Base-by-base conservation (phyloP, 1,139 yeast genomes). In the Pneumocystis sp. region DNA sequence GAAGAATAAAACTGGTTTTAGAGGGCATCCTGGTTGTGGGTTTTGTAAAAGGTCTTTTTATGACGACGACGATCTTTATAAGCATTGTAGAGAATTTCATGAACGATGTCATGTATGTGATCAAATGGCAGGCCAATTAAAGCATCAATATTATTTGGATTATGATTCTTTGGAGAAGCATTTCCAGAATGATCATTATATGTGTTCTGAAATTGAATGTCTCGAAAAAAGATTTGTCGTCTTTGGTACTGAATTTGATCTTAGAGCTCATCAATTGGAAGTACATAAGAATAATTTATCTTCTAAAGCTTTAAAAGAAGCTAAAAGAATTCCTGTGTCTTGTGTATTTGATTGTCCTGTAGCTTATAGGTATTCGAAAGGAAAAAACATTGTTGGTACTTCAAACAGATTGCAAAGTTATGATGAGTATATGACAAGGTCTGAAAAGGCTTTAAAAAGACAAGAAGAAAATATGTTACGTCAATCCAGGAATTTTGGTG, bases 101-200 rank as follows among this genome's bases (percentile, higher is more conserved):
- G 97, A 91, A 74, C 83, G 86, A 70, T 93, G 99, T 74, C 88
- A 86, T 71, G 84, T 95, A 57, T 93, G 99, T 77, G 96, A 90
- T 70, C 85, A 83, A 72, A 80, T 81, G 69, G 82, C 87, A 0
- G 77, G 73, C 12, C 70, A 72, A n/a, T 73, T 82, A 29, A 78
- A 80, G 3, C 95, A 95, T 0, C 89, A 85, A 71, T 90, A 89
- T 75, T 95, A 86, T 76, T 81, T 80, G 69, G 83, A 91, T 74
- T 91, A 91, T 72, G 86, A 86, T 65, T 78, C 83, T 59, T 78
- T 93, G 64, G 87, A 85, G 70, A 77, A 79, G 19, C 99, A 93
- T 77, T 93, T 93, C 76, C 80, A 79, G 68, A 75, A 74, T 7
- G 84, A 81, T 62, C 99, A 93, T 75, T 89, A 79, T 74, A 84